These are phyloP conservation scores for Coemansia sp. DNA, from an alignment of 192 early-diverging fungal genomes.

Conservation along the genomic window DNA sequence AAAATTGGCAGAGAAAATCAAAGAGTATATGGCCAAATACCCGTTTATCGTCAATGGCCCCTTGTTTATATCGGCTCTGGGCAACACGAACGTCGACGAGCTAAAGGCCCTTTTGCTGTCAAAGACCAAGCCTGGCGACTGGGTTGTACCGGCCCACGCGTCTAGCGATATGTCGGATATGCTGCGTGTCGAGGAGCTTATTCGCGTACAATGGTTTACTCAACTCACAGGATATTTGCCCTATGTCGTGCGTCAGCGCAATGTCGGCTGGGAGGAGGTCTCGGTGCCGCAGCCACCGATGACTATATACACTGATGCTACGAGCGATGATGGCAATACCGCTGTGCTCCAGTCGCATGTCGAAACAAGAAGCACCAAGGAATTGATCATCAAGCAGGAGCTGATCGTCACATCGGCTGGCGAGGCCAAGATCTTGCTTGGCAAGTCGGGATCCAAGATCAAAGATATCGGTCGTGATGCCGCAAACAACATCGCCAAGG, in stretches of 20 bases:
- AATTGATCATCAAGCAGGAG: constrained; percentile 42
- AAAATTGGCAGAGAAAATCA: constrained; percentile 17
- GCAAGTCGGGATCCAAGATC: constrained; percentile 27
- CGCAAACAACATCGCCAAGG: constrained; percentile 26
- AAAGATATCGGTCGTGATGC: constrained; percentile 29
- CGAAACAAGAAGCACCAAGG: background rate
- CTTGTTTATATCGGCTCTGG: constrained; percentile 46
- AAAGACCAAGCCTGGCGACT: constrained; percentile 29
- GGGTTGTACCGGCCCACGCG: constrained; percentile 37
- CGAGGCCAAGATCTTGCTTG: constrained; percentile 49
- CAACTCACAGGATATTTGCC: constrained; percentile 40
- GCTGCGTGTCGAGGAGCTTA: constrained; percentile 49
- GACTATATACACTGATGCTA: background rate
- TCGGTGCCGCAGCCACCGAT: background rate
- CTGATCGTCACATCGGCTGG: constrained; percentile 36
- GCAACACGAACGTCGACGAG: constrained; percentile 36
- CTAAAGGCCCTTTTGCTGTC: constrained; percentile 27
- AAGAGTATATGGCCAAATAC: constrained; percentile 23
- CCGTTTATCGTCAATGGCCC: constrained; percentile 26
- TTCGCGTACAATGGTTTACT: constrained; percentile 52
- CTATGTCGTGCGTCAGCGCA: constrained; percentile 41
- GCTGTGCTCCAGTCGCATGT: background rate
- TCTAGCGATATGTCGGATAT: constrained; percentile 45
- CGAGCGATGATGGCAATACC: background rate
- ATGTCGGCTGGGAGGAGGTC: constrained; percentile 41